Evolutionary conservation across 495 filamentous ascomycete genomes (phyloP).

Genomic region (Umbilicaria muhlenbergii): DNA sequence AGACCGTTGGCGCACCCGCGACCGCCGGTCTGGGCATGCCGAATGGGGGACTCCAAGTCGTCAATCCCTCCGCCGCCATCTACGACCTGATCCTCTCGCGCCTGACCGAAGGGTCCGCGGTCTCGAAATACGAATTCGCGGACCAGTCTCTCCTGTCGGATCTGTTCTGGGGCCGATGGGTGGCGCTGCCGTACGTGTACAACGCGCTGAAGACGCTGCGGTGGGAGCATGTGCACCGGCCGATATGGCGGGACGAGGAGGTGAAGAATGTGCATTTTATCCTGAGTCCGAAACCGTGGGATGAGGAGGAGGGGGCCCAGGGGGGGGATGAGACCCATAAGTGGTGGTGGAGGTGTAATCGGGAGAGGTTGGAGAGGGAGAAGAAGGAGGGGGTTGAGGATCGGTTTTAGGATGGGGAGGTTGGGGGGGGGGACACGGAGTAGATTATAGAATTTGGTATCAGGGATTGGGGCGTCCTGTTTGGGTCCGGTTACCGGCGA

Average conservation of each 20-base stretch:
- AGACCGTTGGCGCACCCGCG: constrained; percentile 33
- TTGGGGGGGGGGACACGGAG: not conserved
- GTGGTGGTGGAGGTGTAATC: constrained; percentile 52
- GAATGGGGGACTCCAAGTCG: constrained; percentile 62
- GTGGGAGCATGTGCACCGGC: constrained; percentile 46
- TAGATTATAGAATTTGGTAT: no score
- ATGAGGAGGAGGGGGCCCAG: constrained; percentile 34
- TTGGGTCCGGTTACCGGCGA: no score
- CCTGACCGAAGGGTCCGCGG: constrained; percentile 25
- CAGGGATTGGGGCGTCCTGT: no score
- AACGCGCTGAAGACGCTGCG: constrained; percentile 72
- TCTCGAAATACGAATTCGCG: constrained; percentile 48
- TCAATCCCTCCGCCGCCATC: constrained; percentile 40
- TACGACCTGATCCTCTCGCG: constrained; percentile 40
- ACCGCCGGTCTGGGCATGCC: constrained; percentile 43
- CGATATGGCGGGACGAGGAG: constrained; percentile 59
- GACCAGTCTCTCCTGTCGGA: constrained; percentile 61
- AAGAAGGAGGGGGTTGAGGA: constrained; percentile 19
- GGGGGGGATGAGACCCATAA: constrained; percentile 37
- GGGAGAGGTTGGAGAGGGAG: constrained; percentile 34
- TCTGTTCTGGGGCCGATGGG: constrained; percentile 52
- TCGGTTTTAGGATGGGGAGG: constrained; percentile 6
- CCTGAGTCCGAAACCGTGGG: constrained; percentile 69
- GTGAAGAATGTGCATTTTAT: constrained; percentile 77
- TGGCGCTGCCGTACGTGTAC: constrained; percentile 59